Base-by-base conservation (phyloP, 2,329 filamentous ascomycete genomes). In the Xylaria sp. region DNA sequence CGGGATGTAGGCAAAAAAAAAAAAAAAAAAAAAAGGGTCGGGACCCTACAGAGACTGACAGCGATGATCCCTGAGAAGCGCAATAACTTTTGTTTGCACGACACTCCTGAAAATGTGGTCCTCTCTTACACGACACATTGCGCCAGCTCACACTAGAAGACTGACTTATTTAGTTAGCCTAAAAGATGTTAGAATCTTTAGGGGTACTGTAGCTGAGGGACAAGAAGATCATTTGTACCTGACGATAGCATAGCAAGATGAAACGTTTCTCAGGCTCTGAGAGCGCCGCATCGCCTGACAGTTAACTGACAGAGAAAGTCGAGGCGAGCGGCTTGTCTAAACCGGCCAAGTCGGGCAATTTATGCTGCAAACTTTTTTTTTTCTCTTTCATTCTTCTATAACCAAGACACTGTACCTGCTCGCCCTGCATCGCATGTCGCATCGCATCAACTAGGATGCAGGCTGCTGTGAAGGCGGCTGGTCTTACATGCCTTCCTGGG, bases 1-100 rank as follows among this genome's bases (percentile, higher is more conserved):
- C 51, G 15, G 50, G 58, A 50, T 44, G 39, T 44, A 44, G 39
- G 10, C 23, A 25, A 15, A 44, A 10, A 25, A 48, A 65, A 59
- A 61, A 25, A 48, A 65, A 59, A 61, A 25, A 15, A 44, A 10
- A 25, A 48, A 65, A 59, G 56, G 12, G 28, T 28, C 18, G 57
- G 50, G 39, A 46, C 39, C 18, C 34, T 37, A 37, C 34, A 39
- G 31, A 31, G 9, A 46, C 51, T 23, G 31, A 31, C 58, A 58
- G 44, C 58, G 51, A 58, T 67, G 34, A 63, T 62, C 59, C 58
- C 52, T 63, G 65, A 25, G 41, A 58, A 37, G 20, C 25, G 13
- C 48, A 41, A 28, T 37, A 65, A 52, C 56, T 39, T 13, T 65
- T 51, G 31, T 63, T 56, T 44, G 18, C 44, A 51, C 57, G 31